A percentile compares a stretch with the other conserved stretches of the same genome.
phyloP scores from a whole-genome alignment of 148 eudicot genomes.

The Rheum nobile region DNA sequence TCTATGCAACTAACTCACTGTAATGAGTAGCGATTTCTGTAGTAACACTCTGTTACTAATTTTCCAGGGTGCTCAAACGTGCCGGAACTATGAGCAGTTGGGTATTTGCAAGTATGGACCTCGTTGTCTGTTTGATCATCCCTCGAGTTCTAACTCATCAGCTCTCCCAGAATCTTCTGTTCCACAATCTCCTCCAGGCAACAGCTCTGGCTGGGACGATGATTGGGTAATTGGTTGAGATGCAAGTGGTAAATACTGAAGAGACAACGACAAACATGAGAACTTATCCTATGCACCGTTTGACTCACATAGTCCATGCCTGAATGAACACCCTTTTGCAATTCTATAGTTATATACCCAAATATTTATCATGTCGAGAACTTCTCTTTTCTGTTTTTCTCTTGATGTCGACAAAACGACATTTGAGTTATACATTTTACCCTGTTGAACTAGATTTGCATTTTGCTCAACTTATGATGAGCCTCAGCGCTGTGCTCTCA shows the following conservation, averaged over 20 bases:
- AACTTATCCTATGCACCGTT: not conserved
- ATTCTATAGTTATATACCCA: not conserved
- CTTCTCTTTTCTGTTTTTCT: not conserved
- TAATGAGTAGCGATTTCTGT: too few species aligned
- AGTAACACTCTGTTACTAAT: not conserved
- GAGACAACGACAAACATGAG: not conserved
- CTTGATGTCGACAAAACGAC: slow-evolving; percentile 1
- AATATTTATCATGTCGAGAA: not conserved
- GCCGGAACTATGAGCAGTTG: slow-evolving; percentile 38
- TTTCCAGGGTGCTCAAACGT: slow-evolving; percentile 44
- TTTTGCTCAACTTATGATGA: not conserved
- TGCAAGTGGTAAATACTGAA: slow-evolving; percentile 5
- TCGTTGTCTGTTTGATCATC: slow-evolving; percentile 48
- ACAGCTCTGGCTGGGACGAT: slow-evolving; percentile 23
- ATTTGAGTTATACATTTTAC: slow-evolving; percentile 1
- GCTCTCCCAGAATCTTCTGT: slow-evolving; percentile 19
- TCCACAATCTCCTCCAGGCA: slow-evolving; percentile 9
- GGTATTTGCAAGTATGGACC: slow-evolving; percentile 50
- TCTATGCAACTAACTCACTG: not conserved
- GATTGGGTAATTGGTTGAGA: slow-evolving; percentile 17
- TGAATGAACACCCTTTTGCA: not conserved
- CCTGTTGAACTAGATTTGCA: not conserved
- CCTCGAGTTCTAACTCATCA: slow-evolving; percentile 17
- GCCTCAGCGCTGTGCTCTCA: not conserved
- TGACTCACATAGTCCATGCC: not conserved